Percentiles rank a stretch among this genome's conserved stretches.
phyloP scores from a whole-genome alignment of 495 filamentous ascomycete species.

The Penicillium simplicissimum region DNA sequence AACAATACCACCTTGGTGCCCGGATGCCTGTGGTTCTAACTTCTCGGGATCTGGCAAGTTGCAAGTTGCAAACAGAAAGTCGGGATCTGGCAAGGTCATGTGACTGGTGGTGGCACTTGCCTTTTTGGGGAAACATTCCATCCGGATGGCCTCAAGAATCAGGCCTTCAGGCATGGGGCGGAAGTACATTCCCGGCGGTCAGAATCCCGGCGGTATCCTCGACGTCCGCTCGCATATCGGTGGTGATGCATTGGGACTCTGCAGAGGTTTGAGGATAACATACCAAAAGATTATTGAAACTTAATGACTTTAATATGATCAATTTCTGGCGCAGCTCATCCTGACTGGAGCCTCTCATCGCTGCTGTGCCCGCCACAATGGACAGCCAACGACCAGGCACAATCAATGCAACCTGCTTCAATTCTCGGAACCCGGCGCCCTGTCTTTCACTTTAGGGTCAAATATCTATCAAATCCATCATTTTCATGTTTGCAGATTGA shows the following conservation, averaged over 20 bases:
- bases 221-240: background rate
- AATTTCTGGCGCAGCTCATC: background rate
- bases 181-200: background rate
- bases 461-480: background rate
- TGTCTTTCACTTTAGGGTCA: background rate
- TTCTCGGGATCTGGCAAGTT: background rate
- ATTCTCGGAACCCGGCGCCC: background rate
- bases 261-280: background rate
- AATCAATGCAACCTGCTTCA: background rate
- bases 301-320: too few species aligned
- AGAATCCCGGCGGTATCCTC: background rate
- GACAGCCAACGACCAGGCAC: background rate
- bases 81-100: background rate
- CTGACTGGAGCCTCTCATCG: background rate
- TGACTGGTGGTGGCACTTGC: background rate
- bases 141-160: background rate
- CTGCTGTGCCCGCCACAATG: background rate
- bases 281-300: background rate
- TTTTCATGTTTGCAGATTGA: background rate
- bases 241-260: background rate
- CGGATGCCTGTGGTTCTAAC: background rate
- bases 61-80: too few species aligned
- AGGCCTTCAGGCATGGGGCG: background rate
- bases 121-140: background rate
- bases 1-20: background rate